phyloP scores from a whole-genome alignment of 768 basidiomycete species.

The Tulasnella sp. region DNA sequence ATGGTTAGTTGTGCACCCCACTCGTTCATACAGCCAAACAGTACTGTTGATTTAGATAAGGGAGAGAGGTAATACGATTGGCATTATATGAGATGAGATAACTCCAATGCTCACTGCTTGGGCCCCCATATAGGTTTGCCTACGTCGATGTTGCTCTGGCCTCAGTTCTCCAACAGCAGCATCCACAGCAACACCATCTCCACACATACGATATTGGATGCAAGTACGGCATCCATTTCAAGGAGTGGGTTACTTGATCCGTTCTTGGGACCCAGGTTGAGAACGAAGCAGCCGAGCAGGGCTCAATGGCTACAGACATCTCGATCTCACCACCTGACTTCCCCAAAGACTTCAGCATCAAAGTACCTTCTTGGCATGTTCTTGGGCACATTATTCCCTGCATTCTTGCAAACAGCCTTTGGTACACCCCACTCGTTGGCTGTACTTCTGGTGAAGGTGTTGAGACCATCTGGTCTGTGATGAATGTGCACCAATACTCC shows the following conservation, averaged over 20 bases:
- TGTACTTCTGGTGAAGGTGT: neutral
- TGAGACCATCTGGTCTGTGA: neutral
- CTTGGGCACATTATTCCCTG: neutral
- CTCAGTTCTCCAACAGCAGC: neutral
- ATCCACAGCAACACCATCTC: neutral
- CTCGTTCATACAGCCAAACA: neutral
- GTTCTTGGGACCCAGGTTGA: neutral
- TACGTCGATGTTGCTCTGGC: neutral
- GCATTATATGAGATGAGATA: too few species aligned
- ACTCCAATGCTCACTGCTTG: too few species aligned
- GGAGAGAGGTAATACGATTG: neutral
- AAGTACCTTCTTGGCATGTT: neutral
- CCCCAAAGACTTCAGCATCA: neutral
- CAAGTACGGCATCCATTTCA: neutral
- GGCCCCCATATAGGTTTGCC: neutral
- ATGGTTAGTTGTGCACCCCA: neutral
- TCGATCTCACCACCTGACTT: neutral
- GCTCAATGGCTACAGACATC: too few species aligned
- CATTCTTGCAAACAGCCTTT: neutral
- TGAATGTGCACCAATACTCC: neutral
- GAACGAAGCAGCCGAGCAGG: too few species aligned
- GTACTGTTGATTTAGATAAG: neutral
- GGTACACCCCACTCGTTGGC: neutral
- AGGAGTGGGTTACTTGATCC: neutral
- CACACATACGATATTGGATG: neutral